phyloP scores from a whole-genome alignment of 108 stramenopile genomes.

The Nannochloropsis gaditana region DNA sequence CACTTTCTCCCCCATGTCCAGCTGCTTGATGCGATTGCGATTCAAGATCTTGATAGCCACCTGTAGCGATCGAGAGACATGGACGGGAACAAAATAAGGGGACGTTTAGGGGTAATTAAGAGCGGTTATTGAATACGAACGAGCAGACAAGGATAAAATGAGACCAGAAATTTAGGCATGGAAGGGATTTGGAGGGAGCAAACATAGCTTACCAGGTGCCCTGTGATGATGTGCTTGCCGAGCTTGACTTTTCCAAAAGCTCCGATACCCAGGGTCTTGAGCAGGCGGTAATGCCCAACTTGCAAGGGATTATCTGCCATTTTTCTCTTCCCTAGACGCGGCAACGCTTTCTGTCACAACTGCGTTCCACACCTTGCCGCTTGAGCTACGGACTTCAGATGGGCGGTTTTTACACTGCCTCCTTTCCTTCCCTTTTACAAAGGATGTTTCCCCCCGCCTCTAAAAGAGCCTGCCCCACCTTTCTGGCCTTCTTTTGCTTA shows the following conservation, averaged over 20 bases:
- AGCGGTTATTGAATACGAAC: too few species aligned
- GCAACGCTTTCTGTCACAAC: too few species aligned
- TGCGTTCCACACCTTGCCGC: too few species aligned
- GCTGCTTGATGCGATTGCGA: slow-evolving; percentile 92
- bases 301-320: slow-evolving; percentile 60
- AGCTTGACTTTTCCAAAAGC: slow-evolving; percentile 95
- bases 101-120: too few species aligned
- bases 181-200: slow-evolving; percentile 21
- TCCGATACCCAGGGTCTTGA: slow-evolving; percentile 98
- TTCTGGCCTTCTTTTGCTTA: too few species aligned
- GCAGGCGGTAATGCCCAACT: slow-evolving; percentile 93
- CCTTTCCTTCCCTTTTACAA: too few species aligned
- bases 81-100: too few species aligned
- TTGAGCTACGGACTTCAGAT: too few species aligned
- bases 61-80: background rate
- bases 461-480: too few species aligned
- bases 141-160: too few species aligned
- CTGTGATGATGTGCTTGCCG: slow-evolving; percentile 95
- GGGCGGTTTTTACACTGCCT: too few species aligned
- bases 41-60: slow-evolving; percentile 99
- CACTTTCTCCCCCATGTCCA: slow-evolving; percentile 99
- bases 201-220: slow-evolving; percentile 60
- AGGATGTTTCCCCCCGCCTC: too few species aligned
- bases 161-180: background rate
- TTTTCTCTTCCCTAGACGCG: background rate